Conservation (phyloP, 371 early-diverging fungal genomes). For the Parasitella parasitica region DNA sequence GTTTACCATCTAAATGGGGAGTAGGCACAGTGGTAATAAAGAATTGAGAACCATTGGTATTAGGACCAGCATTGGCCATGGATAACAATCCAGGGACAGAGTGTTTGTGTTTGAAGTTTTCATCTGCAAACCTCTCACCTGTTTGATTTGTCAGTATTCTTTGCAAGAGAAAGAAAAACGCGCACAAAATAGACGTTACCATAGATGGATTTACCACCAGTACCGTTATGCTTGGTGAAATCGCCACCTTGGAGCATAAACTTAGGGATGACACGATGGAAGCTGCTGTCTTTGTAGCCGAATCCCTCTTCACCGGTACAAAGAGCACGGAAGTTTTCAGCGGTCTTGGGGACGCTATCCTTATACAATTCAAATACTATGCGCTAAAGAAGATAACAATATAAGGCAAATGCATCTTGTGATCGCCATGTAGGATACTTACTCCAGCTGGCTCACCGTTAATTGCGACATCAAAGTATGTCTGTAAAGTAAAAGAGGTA, state of each 20-base stretch:
- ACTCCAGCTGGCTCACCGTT: conserved; percentile 52
- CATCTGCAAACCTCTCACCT: conserved; percentile 86
- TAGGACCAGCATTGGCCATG: conserved; percentile 96
- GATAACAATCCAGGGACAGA: conserved; percentile 81
- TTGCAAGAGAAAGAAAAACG: neutral
- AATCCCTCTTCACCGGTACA: conserved; percentile 75
- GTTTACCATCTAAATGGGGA: conserved; percentile 97
- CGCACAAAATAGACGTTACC: conserved; percentile 42
- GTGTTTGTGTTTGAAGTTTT: conserved; percentile 97
- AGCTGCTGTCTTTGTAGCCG: conserved; percentile 82
- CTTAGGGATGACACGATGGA: conserved; percentile 92
- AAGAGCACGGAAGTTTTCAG: conserved; percentile 94
- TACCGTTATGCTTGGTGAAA: conserved; percentile 91
- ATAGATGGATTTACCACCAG: conserved; percentile 97
- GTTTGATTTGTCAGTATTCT: no score
- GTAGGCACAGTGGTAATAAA: conserved; percentile 88
- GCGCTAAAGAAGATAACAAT: no score
- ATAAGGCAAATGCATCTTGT: no score
- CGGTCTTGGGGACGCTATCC: conserved; percentile 94
- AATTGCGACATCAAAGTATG: conserved; percentile 59
- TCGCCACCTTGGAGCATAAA: conserved; percentile 99
- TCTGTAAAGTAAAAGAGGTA: conserved; percentile 6
- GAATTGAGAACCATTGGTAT: conserved; percentile 99
- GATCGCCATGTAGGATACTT: conserved; percentile 20
- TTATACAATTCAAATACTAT: conserved; percentile 66